A percentile compares a stretch with the other conserved stretches of the same genome.
phyloP scores from a whole-genome alignment of 768 basidiomycete genomes.

The Boletus eberwhitei region DNA sequence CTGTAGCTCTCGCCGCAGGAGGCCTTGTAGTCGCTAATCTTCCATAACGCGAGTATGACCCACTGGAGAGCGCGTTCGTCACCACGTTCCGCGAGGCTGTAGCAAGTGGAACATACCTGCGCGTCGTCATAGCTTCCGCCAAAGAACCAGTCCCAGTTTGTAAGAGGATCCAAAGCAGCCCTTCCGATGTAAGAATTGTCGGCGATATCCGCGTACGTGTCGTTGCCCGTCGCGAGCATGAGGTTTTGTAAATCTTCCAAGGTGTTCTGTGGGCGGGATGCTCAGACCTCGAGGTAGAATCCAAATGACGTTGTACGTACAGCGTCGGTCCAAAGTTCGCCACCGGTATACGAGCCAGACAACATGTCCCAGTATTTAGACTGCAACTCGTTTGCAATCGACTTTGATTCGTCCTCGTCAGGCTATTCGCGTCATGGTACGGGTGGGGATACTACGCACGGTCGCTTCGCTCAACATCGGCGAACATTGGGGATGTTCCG shows the following conservation, averaged over 20 bases:
- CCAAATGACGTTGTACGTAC: conserved; percentile 28
- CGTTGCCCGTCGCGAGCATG: conserved; percentile 47
- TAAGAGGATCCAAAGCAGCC: conserved; percentile 37
- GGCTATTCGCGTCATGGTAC: background rate
- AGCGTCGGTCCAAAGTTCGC: conserved; percentile 55
- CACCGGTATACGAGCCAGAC: conserved; percentile 45
- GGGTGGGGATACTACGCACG: conserved; percentile 3
- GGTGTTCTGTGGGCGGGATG: conserved; percentile 40
- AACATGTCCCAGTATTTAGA: conserved; percentile 39
- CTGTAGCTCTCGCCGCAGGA: conserved; percentile 32
- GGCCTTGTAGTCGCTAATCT: conserved; percentile 51
- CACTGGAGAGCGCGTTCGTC: conserved; percentile 35
- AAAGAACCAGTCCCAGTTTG: conserved; percentile 44
- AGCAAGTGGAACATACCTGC: conserved; percentile 32
- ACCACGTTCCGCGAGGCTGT: too few species aligned
- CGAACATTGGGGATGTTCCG: conserved; percentile 6
- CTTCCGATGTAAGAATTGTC: conserved; percentile 45
- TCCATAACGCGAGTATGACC: conserved; percentile 56
- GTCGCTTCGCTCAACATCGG: conserved; percentile 5
- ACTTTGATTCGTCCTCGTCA: conserved; percentile 10
- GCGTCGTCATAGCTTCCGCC: conserved; percentile 54
- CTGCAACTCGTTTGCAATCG: conserved; percentile 26
- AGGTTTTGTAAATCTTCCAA: conserved; percentile 56
- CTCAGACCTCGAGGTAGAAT: background rate
- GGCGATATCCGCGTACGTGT: conserved; percentile 39